Evolutionary conservation across 768 basidiomycete genomes (phyloP), one percentile per base, ranked within the genome.

Genomic region (Mycena amicta): DNA sequence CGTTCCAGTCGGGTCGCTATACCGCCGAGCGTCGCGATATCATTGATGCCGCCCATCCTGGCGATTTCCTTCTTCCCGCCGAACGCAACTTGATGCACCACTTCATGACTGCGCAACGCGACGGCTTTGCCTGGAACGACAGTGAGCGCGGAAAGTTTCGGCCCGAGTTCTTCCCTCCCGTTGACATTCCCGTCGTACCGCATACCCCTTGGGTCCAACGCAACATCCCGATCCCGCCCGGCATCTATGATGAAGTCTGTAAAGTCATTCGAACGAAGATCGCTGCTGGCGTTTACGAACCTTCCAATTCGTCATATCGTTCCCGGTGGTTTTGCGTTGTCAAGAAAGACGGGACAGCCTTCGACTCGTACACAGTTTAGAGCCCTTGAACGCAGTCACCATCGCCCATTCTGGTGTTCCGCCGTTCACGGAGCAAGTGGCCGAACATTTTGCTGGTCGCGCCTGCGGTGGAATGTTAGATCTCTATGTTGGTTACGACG

Each of bases 401-500:
- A 67, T 70, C 13, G 30, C 47, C 1, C 47, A 73, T 20, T 52
- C 69, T 0, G 65, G 62, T 2, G 56, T 68, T 1, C 60, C 66
- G 1, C 70, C 70, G 0, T 30, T 23, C 25, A 56, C 20, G 11
- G 59, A 64, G 5, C 28, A 55, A 23, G 64, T 50, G 23, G 66
- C 20, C 30, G 64, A 40, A 25, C 54, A 12, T 55, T 67, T 41
- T 52, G 66, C 25, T 20, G 64, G 5, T 53, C 57, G 63, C 1
- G 49, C 56, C 4, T 68, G 67, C 31, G 56, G 62, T 15, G 59
- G 61, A 0, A 60, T 68, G 18, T 50, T 69, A 2, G 66, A 71
- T 31, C 47, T 70, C 5, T 67, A 59, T 52, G 57, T 68, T 0
- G 70, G 70, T 12, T 72, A 67, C 46, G 67, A 76, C 27, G 63